phyloP scores from a whole-genome alignment of 2,329 filamentous ascomycete genomes.

The Fusarium nurragi region DNA sequence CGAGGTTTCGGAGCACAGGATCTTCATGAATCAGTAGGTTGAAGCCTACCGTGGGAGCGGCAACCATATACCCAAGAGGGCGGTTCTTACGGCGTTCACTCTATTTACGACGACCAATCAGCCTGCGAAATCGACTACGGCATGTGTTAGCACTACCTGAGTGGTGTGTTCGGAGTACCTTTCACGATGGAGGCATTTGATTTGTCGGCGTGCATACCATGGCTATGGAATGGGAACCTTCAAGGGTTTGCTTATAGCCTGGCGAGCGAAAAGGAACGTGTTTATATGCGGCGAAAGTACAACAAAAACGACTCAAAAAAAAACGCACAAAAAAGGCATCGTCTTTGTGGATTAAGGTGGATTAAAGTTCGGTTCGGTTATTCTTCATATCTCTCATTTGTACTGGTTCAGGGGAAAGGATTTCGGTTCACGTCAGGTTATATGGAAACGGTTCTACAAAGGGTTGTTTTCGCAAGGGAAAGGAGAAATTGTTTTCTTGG shows the following conservation, averaged over 20 bases:
- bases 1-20: slow-evolving; percentile 27
- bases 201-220: slow-evolving; percentile 34
- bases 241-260: slow-evolving; percentile 20
- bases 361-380: slow-evolving; percentile 20
- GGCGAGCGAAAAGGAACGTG: slow-evolving; percentile 30
- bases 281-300: slow-evolving; percentile 32
- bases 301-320: slow-evolving; percentile 21
- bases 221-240: slow-evolving; percentile 27
- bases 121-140: slow-evolving; percentile 35
- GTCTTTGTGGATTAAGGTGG: slow-evolving; percentile 29
- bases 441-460: slow-evolving; percentile 34
- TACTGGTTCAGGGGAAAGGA: slow-evolving; percentile 27
- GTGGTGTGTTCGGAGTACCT: slow-evolving; percentile 36
- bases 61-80: slow-evolving; percentile 42
- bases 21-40: slow-evolving; percentile 24
- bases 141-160: slow-evolving; percentile 37
- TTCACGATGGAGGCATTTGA: slow-evolving; percentile 35
- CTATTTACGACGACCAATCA: slow-evolving; percentile 30
- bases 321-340: slow-evolving; percentile 37
- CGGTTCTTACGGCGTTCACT: slow-evolving; percentile 39
- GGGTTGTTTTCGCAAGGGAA: slow-evolving; percentile 33
- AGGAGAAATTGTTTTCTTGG: slow-evolving; percentile 39
- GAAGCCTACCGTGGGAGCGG: slow-evolving; percentile 15
- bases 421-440: slow-evolving; percentile 28
- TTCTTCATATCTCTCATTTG: slow-evolving; percentile 34